Evolutionary conservation across 2,329 filamentous ascomycete species (phyloP), one percentile per base, ranked within the genome.

Genomic region (Metarhizium anisopliae): DNA sequence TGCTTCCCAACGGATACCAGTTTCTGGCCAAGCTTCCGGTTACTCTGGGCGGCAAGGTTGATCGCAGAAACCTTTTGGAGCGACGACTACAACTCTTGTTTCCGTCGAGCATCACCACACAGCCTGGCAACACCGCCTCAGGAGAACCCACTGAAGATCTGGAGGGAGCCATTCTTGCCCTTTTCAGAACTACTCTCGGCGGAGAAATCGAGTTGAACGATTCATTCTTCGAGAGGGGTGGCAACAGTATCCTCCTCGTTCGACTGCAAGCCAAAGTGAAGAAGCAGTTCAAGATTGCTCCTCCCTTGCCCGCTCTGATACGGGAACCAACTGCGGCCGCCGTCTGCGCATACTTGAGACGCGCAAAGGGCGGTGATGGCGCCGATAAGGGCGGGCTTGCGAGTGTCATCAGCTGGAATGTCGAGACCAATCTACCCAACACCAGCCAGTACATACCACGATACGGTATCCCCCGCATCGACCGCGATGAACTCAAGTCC

Each of bases 221-320:
- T 38, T 63, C 61, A 35, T 64, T 65, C 55, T 66, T 66, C 52
- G 61, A 65, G 50, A 58, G 56, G 18, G 64, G 64, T 8, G 63
- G 63, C 43, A 63, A 66, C 55, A 63, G 62, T 36, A 60, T 64
- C 42, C 60, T 65, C 10, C 60, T 64, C 18, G 59, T 65, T 25
- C 53, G 64, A 10, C 63, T 66, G 16, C 62, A 64, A 47, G 61
- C 62, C 25, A 59, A 59, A 49, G 54, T 66, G 43, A 64, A 62
- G 56, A 63, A 62, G 51, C 59, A 60, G 35, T 62, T 65, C 58
- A 62, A 62, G 56, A 59, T 64, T 54, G 61, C 63, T 2, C 61
- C 62, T 40, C 58, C 61, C 20, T 56, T 65, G 2, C 60, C 63
- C 13, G 59, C 61, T 20, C 52, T 65, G 29, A 64, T 65, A 53